Conservation (phyloP, 495 filamentous ascomycete species). For the Barbatosphaeria neglecta region DNA sequence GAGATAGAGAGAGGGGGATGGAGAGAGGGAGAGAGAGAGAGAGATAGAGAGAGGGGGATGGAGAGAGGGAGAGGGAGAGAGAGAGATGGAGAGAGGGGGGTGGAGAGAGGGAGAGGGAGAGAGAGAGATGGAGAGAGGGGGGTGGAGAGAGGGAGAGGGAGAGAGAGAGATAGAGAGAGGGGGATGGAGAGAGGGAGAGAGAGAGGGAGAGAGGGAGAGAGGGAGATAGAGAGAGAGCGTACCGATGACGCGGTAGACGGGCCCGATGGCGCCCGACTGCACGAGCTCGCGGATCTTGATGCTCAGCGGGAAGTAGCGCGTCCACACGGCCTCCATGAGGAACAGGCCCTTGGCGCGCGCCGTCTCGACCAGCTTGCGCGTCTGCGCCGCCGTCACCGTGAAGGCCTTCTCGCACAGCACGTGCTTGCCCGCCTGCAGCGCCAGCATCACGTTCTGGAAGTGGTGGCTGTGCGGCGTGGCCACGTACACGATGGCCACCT, state of each 20-base stretch:
- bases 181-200: not conserved
- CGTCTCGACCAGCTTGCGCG: slow-evolving; percentile 59
- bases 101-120: no score
- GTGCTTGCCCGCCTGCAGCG: slow-evolving; percentile 70
- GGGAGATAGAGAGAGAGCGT: slow-evolving; percentile 4
- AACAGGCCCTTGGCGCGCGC: slow-evolving; percentile 76
- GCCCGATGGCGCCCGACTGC: slow-evolving; percentile 56
- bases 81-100: no score
- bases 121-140: no score
- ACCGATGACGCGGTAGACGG: slow-evolving; percentile 62
- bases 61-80: no score
- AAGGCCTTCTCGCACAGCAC: slow-evolving; percentile 92
- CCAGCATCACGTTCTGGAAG: slow-evolving; percentile 81
- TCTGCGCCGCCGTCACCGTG: slow-evolving; percentile 77
- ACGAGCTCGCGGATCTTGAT: slow-evolving; percentile 65
- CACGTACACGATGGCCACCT: slow-evolving; percentile 83
- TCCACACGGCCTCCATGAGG: slow-evolving; percentile 97
- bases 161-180: not conserved
- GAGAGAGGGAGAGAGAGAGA: no score
- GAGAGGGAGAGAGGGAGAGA: not conserved
- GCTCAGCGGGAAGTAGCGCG: slow-evolving; percentile 75
- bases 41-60: not conserved
- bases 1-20: no score
- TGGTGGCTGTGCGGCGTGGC: slow-evolving; percentile 94
- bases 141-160: no score